Conservation (phyloP, 2,329 filamentous ascomycete species). For the Penicillium sp. region DNA sequence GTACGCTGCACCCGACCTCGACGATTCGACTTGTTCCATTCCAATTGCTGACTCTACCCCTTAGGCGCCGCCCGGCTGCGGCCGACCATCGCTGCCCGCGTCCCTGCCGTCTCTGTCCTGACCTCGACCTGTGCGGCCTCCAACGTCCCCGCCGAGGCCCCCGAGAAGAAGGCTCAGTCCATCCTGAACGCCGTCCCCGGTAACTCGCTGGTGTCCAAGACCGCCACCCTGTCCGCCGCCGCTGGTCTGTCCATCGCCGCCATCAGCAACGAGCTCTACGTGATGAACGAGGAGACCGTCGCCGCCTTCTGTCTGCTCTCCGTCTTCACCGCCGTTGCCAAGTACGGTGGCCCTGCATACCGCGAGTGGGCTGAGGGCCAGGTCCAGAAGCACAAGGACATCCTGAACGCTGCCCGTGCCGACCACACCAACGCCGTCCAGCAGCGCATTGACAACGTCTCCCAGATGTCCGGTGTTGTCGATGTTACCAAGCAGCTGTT, state of each 20-base stretch:
- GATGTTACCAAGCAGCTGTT: conserved; percentile 97
- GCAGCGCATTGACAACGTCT: conserved; percentile 87
- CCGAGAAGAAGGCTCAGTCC: conserved; percentile 95
- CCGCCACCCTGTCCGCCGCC: conserved; percentile 89
- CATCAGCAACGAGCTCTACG: conserved; percentile 99
- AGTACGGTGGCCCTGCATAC: conserved; percentile 91
- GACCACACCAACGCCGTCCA: conserved; percentile 96
- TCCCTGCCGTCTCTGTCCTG: conserved; percentile 71
- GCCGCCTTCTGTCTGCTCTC: conserved; percentile 88
- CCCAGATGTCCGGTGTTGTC: conserved; percentile 91
- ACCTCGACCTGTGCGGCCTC: conserved; percentile 69
- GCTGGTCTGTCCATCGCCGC: conserved; percentile 89
- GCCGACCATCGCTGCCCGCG: conserved; percentile 71
- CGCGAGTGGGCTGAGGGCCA: conserved; percentile 86
- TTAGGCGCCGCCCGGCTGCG: conserved; percentile 87
- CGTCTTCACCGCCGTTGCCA: conserved; percentile 88
- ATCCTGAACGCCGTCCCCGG: conserved; percentile 92
- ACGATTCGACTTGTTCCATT: conserved; percentile 15
- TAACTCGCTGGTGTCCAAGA: conserved; percentile 90
- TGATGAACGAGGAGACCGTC: conserved; percentile 98
- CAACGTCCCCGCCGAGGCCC: conserved; percentile 78
- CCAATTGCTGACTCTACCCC: conserved; percentile 36
- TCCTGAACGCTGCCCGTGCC: conserved; percentile 88
- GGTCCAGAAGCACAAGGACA: conserved; percentile 87
- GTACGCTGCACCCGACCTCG: conserved; percentile 59